Percentiles rank a stretch among this genome's conserved stretches.
Conservation (phyloP, 176 grass and related monocot species). For the Poa pratensis region DNA sequence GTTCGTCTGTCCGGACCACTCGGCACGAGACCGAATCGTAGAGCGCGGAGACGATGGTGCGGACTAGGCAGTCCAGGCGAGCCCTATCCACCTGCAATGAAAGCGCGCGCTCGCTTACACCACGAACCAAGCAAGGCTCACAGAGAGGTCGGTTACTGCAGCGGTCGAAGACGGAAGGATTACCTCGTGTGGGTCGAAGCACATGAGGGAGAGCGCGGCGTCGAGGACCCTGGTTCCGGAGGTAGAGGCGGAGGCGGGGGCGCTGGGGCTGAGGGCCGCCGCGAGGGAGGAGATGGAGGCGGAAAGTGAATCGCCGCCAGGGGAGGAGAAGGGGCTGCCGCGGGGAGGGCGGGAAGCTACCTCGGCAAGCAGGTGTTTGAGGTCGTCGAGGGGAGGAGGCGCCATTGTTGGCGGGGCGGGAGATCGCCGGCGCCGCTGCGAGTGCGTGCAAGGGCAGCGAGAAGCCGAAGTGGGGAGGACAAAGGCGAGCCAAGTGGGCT, state of each 20-base stretch:
- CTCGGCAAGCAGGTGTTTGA: constrained; percentile 51
- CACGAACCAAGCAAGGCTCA: background rate
- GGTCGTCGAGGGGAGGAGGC: constrained; percentile 39
- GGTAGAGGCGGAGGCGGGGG: background rate
- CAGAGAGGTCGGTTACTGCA: background rate
- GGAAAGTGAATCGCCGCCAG: background rate
- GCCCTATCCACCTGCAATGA: constrained; percentile 55
- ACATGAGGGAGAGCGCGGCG: constrained; percentile 84
- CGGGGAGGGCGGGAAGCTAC: constrained; percentile 39
- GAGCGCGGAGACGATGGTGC: constrained; percentile 62
- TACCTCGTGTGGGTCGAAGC: constrained; percentile 64
- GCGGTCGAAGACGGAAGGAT: background rate
- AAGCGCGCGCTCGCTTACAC: background rate
- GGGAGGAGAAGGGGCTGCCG: background rate
- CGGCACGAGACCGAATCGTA: constrained; percentile 55
- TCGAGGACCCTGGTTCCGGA: constrained; percentile 69
- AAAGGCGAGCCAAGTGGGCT: background rate
- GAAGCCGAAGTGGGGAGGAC: constrained; percentile 7
- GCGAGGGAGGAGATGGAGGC: constrained; percentile 62
- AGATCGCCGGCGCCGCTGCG: background rate
- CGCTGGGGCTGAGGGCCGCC: constrained; percentile 51
- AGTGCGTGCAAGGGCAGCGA: background rate
- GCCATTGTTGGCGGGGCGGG: constrained; percentile 35
- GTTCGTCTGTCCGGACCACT: constrained; percentile 36
- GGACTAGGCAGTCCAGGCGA: constrained; percentile 56